phyloP scores from a whole-genome alignment of 192 early-diverging fungal species.

The Coemansia sp. region DNA sequence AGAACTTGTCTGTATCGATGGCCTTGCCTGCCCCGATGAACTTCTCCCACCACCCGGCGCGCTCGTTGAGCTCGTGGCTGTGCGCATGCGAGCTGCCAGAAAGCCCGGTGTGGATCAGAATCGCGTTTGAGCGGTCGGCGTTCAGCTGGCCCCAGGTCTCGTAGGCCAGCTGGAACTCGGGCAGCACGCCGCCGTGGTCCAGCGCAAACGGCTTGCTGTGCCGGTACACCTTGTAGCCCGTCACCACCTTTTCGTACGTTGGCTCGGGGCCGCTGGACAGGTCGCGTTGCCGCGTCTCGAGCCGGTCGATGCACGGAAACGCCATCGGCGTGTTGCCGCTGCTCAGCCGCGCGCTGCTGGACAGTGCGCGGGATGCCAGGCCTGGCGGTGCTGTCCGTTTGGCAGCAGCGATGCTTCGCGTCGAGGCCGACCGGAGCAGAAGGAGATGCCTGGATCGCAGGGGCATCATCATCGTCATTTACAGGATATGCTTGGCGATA shows the following conservation, averaged over 20 bases:
- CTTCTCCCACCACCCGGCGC: constrained; percentile 95
- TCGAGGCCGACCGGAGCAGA: too few species aligned
- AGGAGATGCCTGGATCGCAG: too few species aligned
- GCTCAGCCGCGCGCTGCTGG: too few species aligned
- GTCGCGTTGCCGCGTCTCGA: constrained; percentile 57
- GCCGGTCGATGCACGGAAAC: constrained; percentile 73
- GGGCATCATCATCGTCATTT: too few species aligned
- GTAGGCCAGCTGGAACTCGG: constrained; percentile 81
- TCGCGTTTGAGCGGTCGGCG: constrained; percentile 72
- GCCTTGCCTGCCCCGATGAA: constrained; percentile 91
- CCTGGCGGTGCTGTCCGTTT: too few species aligned
- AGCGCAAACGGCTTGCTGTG: constrained; percentile 66
- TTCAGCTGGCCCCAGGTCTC: constrained; percentile 96
- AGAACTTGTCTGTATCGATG: constrained; percentile 92
- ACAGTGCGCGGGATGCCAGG: too few species aligned
- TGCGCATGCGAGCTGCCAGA: constrained; percentile 90
- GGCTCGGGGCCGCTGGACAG: constrained; percentile 76
- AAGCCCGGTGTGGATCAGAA: constrained; percentile 93
- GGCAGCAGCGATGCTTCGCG: background rate
- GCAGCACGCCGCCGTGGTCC: constrained; percentile 79
- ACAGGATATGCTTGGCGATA: too few species aligned
- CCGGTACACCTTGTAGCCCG: constrained; percentile 66
- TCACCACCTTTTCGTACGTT: constrained; percentile 74
- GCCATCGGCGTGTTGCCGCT: constrained; percentile 60
- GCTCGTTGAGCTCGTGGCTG: constrained; percentile 71